Evolutionary conservation across 2,329 filamentous ascomycete species (phyloP).

Genomic region (Cordyceps farinosa): DNA sequence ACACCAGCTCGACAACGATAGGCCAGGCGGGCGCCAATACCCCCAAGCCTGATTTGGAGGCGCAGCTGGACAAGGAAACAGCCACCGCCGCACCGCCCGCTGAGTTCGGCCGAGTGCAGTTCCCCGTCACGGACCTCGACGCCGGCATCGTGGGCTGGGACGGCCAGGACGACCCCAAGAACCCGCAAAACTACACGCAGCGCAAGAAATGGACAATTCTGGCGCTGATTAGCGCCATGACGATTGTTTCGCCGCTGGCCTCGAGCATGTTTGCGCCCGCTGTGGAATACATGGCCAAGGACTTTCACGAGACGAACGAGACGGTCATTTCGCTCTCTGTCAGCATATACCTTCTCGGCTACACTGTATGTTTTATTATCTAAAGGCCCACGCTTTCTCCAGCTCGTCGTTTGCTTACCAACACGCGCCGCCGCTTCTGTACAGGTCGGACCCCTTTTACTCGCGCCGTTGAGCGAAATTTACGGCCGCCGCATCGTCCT

Average conservation of each 20-base stretch:
- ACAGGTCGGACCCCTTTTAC: conserved; percentile 8
- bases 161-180: conserved; percentile 50
- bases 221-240: conserved; percentile 32
- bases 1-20: too few relatives aligned
- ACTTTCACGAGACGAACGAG: conserved; percentile 21
- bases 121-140: conserved; percentile 1
- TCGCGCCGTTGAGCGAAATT: not conserved
- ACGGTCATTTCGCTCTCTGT: not conserved
- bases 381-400: not conserved
- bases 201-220: conserved; percentile 31
- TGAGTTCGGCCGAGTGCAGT: not conserved
- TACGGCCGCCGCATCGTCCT: conserved; percentile 23
- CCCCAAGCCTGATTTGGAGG: too few relatives aligned
- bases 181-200: conserved; percentile 63
- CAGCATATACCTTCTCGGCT: conserved; percentile 9
- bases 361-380: not conserved
- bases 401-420: not conserved
- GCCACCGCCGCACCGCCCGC: too few relatives aligned
- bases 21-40: too few relatives aligned
- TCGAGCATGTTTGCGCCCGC: conserved; percentile 21
- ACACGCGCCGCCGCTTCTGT: not conserved
- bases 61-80: too few relatives aligned
- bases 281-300: conserved; percentile 16
- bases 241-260: conserved; percentile 23
- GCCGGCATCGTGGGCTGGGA: conserved; percentile 53